A percentile compares a stretch with the other conserved stretches of the same genome.
phyloP scores from a whole-genome alignment of 805 yeast genomes.

The Danielia reshetovae region DNA sequence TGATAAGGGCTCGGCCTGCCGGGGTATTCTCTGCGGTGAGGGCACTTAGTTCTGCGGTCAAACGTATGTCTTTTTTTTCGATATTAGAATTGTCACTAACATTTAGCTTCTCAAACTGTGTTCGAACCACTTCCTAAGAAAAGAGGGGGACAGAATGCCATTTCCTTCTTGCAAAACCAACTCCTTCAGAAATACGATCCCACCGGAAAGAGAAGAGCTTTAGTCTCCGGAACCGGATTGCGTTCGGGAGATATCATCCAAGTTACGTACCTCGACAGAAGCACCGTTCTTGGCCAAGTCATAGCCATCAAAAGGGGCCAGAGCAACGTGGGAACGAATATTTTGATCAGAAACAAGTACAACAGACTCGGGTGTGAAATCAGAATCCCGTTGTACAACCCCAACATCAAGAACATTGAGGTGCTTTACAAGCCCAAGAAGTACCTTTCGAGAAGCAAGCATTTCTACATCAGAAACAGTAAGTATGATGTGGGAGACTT shows the following conservation, averaged over 20 bases:
- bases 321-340: constrained; percentile 64
- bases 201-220: constrained; percentile 57
- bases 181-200: constrained; percentile 65
- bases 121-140: constrained; percentile 49
- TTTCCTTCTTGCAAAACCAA: constrained; percentile 46
- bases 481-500: constrained; percentile 66
- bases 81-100: too few species aligned
- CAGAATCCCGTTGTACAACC: constrained; percentile 76
- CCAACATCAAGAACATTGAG: constrained; percentile 73
- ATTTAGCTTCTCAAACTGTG: too few species aligned
- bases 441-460: constrained; percentile 76
- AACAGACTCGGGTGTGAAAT: constrained; percentile 83
- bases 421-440: constrained; percentile 67
- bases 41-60: too few species aligned
- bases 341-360: constrained; percentile 79
- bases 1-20: too few species aligned
- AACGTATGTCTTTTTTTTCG: too few species aligned
- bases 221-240: constrained; percentile 49
- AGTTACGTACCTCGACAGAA: constrained; percentile 64
- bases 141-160: constrained; percentile 43
- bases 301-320: constrained; percentile 64
- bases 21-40: too few species aligned
- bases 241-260: constrained; percentile 81
- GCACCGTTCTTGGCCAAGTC: constrained; percentile 73
- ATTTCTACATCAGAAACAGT: constrained; percentile 82